A percentile compares a stretch with the other conserved stretches of the same genome.
These are phyloP conservation scores for Alloascoidea africana DNA, from an alignment of 805 yeast species.

Conservation along the genomic window DNA sequence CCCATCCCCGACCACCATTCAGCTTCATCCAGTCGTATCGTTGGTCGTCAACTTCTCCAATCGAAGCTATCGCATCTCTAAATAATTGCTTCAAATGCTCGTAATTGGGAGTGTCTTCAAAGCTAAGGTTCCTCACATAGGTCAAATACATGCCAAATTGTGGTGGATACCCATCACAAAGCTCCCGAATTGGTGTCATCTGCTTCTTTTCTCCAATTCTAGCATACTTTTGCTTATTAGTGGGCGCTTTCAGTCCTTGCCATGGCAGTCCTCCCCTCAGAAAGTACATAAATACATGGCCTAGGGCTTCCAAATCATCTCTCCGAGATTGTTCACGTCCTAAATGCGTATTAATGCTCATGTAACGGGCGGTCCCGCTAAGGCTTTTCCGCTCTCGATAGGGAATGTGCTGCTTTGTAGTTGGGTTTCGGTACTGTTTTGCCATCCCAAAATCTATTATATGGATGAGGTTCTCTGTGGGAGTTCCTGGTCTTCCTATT, in stretches of 20 bases:
- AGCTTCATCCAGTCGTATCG: constrained; percentile 73
- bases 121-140: constrained; percentile 55
- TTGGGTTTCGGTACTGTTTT: constrained; percentile 73
- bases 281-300: constrained; percentile 76
- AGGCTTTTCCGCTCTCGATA: constrained; percentile 72
- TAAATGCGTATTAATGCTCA: constrained; percentile 81
- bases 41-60: constrained; percentile 46
- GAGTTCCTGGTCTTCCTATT: constrained; percentile 58
- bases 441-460: constrained; percentile 86
- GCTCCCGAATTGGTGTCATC: constrained; percentile 55
- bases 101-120: constrained; percentile 74
- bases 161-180: constrained; percentile 59
- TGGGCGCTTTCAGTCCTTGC: constrained; percentile 85
- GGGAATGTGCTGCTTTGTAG: constrained; percentile 71
- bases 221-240: constrained; percentile 76
- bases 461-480: constrained; percentile 57
- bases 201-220: constrained; percentile 76
- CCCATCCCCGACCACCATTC: constrained; percentile 76
- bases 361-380: constrained; percentile 79
- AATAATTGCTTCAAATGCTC: constrained; percentile 50
- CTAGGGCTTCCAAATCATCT: constrained; percentile 75
- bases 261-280: constrained; percentile 73
- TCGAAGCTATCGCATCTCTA: constrained; percentile 45
- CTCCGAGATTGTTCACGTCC: constrained; percentile 80
- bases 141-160: constrained; percentile 73